A percentile compares a stretch with the other conserved stretches of the same genome.
Conservation (phyloP, 306 rosid species). For the Phaseolus lunatus region DNA sequence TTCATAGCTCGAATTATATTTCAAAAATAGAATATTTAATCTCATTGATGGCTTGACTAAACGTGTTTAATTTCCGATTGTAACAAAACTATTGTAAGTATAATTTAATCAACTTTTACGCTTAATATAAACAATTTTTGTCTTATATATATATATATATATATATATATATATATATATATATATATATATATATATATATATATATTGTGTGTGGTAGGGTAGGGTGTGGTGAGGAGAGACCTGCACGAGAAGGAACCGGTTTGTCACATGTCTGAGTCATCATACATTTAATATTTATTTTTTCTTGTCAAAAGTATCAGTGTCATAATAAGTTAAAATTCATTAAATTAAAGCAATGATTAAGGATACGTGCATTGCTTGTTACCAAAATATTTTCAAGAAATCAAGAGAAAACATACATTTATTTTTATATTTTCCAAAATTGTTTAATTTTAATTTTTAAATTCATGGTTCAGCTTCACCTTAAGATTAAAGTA, state of each 20-base stretch:
- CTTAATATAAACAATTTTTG: too few species aligned
- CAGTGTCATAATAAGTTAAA: not conserved
- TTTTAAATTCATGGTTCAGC: not conserved
- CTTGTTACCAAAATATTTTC: not conserved
- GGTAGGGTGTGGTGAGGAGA: too few species aligned
- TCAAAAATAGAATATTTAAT: too few species aligned
- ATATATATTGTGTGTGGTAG: too few species aligned
- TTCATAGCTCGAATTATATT: too few species aligned
- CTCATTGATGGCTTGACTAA: too few species aligned
- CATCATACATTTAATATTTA: not conserved
- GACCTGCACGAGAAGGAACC: slow-evolving; percentile 31
- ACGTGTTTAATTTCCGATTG: too few species aligned
- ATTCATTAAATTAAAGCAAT: slow-evolving; percentile 13
- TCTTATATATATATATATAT: too few species aligned
- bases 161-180: too few species aligned
- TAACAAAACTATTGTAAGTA: too few species aligned
- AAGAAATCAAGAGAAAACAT: not conserved
- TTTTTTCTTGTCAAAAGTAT: not conserved
- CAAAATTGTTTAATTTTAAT: not conserved
- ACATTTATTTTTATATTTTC: not conserved
- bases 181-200: too few species aligned
- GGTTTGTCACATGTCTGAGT: not conserved
- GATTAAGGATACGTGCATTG: slow-evolving; percentile 2
- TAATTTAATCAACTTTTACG: too few species aligned
- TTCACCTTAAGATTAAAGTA: not conserved